Conservation (phyloP, 1,284 basidiomycete species). For the Phaffia rhodozyma region DNA sequence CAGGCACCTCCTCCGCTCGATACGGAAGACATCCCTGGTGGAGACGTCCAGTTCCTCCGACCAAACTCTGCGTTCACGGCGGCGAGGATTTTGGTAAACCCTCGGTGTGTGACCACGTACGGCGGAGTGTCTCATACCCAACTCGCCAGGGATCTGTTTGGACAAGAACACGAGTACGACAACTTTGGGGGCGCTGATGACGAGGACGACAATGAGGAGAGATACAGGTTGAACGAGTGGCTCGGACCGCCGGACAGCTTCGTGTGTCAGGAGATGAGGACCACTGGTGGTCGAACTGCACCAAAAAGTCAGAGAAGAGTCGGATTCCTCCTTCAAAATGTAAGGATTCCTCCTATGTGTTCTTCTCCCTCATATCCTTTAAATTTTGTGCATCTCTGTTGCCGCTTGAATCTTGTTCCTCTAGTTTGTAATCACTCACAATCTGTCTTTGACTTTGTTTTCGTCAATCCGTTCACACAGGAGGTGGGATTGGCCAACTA, state of each 20-base stretch:
- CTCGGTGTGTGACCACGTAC: slow-evolving; percentile 88
- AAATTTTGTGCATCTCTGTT: too few species aligned
- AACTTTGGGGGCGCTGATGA: slow-evolving; percentile 34
- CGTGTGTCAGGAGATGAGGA: slow-evolving; percentile 91
- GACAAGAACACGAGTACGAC: slow-evolving; percentile 51
- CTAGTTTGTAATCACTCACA: too few species aligned
- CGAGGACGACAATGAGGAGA: slow-evolving; percentile 30
- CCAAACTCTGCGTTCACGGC: slow-evolving; percentile 80
- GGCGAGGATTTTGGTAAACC: slow-evolving; percentile 82
- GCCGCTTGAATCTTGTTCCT: too few species aligned
- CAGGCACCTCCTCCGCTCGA: slow-evolving; percentile 32
- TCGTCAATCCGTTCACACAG: too few species aligned
- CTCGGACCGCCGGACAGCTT: slow-evolving; percentile 86
- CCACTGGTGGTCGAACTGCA: slow-evolving; percentile 77
- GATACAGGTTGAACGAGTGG: slow-evolving; percentile 83
- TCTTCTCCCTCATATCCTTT: background rate
- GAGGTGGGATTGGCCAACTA: too few species aligned
- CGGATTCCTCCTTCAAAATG: slow-evolving; percentile 64
- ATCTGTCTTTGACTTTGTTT: too few species aligned
- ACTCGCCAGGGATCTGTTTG: slow-evolving; percentile 80
- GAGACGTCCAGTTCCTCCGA: slow-evolving; percentile 44
- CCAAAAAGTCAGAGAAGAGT: slow-evolving; percentile 79
- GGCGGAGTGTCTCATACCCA: slow-evolving; percentile 88
- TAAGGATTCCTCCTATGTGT: background rate
- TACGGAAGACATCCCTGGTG: slow-evolving; percentile 31